phyloP scores from a whole-genome alignment of 306 rosid genomes.

The Betula pendula region DNA sequence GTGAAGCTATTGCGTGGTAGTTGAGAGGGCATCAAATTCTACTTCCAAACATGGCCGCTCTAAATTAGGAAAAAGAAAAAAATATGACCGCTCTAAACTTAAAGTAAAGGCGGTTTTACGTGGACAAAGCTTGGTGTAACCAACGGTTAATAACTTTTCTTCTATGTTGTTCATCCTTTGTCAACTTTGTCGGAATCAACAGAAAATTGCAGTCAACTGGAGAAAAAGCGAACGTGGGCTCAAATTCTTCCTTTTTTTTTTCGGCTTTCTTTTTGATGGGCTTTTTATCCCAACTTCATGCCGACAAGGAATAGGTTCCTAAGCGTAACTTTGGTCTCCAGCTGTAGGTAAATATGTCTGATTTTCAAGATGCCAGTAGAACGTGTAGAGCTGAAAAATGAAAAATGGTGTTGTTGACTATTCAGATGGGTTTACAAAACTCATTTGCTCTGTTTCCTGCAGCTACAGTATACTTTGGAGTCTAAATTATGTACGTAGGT shows the following conservation, averaged over 20 bases:
- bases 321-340: neutral
- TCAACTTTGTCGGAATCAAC: neutral
- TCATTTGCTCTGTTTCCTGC: neutral
- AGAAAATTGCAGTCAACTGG: neutral
- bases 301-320: neutral
- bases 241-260: neutral
- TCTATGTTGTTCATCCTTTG: neutral
- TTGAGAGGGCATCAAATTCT: neutral
- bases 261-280: neutral
- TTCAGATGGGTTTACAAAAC: neutral
- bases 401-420: conserved; percentile 20
- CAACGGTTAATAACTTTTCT: no score
- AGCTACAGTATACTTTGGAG: neutral
- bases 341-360: no score
- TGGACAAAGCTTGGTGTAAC: no score
- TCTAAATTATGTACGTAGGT: neutral
- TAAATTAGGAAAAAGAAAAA: no score
- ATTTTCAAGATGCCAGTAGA: no score
- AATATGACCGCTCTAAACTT: no score
- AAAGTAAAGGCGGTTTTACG: neutral
- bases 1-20: neutral
- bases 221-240: neutral
- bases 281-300: neutral
- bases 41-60: neutral
- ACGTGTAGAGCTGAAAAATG: conserved; percentile 24